Evolutionary conservation across 352 stramenopile species (phyloP), one percentile per base, ranked within the genome.

Genomic region (Globisporangium alternatum): DNA sequence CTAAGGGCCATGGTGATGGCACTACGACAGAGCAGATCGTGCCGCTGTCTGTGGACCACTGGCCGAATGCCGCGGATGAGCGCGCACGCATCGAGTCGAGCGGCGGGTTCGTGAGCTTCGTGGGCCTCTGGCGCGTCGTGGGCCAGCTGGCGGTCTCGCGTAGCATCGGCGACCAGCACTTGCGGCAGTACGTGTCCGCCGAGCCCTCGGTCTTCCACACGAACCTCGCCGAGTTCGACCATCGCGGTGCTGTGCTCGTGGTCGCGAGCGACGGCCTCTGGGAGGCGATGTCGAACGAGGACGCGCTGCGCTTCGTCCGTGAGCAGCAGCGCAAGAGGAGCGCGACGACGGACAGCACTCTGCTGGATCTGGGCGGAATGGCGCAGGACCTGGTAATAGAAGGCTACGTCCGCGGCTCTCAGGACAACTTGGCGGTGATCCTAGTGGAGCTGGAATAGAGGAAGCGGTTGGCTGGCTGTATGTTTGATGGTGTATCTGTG

Each of bases 361-460:
- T 28, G 30, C 63, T 86, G 72, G 60, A 74, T 22, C 72, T 98
- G 8, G 72, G 96, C 69, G 72, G 81, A 51, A 74, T 93, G 51
- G 89, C 91, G 12, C 71, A 91, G 51, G 60, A 84, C 19, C 67
- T 98, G n/a, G 81, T 95, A 6, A 74, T 93, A 22, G 93, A 98
- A 69, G 89, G 93, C 33, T 98, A 97, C 66, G 81, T 98, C n/a
- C 83, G 94, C 53, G 96, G 96, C 53, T 98, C 89, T 54, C 88
- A 89, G 5, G 96, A 99, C 68, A 99, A 99, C 64, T 93, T 98
- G 66, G 96, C 91, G 31, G 85, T 96, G 17, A 83, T 91, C 10
- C 60, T 89, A 2, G 71, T 88, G 5, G 62, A 51, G 22, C 56
- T 80, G 15, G 45, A 25, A 51, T 8, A 51, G 13, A 8, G 28